phyloP scores from a whole-genome alignment of 768 basidiomycete species.

The Lentinula aciculospora region DNA sequence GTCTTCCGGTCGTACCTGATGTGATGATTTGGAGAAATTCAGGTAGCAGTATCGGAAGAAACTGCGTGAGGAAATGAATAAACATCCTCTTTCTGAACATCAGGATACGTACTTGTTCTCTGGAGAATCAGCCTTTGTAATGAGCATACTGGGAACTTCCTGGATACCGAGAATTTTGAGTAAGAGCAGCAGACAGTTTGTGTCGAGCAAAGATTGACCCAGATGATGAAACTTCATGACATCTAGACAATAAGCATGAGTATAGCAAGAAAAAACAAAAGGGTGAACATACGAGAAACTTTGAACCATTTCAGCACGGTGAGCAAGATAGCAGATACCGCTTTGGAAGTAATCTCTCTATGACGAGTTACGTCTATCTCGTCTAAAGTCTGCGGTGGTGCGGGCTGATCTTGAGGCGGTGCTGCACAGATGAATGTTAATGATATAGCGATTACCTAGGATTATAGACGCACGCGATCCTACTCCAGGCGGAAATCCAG shows the following conservation, averaged over 20 bases:
- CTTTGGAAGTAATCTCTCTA: slow-evolving; percentile 96
- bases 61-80: slow-evolving; percentile 34
- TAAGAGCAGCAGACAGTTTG: slow-evolving; percentile 88
- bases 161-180: slow-evolving; percentile 98
- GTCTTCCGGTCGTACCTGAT: slow-evolving; percentile 57
- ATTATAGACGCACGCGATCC: slow-evolving; percentile 46
- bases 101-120: slow-evolving; percentile 62
- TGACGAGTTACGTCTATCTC: slow-evolving; percentile 93
- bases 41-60: slow-evolving; percentile 94
- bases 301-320: slow-evolving; percentile 97
- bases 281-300: slow-evolving; percentile 74
- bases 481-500: slow-evolving; percentile 67
- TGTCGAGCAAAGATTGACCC: slow-evolving; percentile 91
- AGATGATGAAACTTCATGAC: slow-evolving; percentile 98
- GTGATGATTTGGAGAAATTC: slow-evolving; percentile 65
- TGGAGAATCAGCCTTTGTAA: slow-evolving; percentile 84
- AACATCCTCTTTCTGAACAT: neutral
- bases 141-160: slow-evolving; percentile 78
- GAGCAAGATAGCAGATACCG: slow-evolving; percentile 90
- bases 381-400: slow-evolving; percentile 74
- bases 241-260: slow-evolving; percentile 45
- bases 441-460: neutral
- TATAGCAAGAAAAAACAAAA: neutral
- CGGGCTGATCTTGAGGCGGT: slow-evolving; percentile 56
- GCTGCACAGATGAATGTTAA: neutral